Evolutionary conservation across 345 rosid genomes (phyloP).

Genomic region (Nasturtium officinale): DNA sequence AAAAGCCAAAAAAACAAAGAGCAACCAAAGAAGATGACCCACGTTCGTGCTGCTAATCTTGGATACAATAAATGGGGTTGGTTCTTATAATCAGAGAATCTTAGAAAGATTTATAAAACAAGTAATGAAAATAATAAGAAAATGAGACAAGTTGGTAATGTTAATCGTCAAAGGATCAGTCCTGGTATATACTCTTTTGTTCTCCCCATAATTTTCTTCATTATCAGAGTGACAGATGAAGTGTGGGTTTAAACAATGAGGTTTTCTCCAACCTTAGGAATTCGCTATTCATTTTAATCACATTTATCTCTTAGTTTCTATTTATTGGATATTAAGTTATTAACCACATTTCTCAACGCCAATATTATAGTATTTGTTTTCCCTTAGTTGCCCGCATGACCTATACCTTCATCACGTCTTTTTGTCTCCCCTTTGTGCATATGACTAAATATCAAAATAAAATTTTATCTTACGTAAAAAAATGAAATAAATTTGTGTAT

Average conservation of each 20-base stretch:
- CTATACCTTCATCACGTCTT: constrained; percentile 40
- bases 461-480: neutral
- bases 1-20: neutral
- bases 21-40: constrained; percentile 29
- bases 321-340: neutral
- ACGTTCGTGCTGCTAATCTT: constrained; percentile 40
- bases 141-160: constrained; percentile 38
- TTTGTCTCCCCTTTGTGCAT: constrained; percentile 17
- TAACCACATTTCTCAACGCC: constrained; percentile 33
- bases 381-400: constrained; percentile 43
- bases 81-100: constrained; percentile 40
- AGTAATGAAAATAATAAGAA: constrained; percentile 21
- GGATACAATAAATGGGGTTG: constrained; percentile 27
- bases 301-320: neutral
- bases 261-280: neutral
- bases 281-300: neutral
- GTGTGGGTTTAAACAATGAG: constrained; percentile 26
- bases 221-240: constrained; percentile 39
- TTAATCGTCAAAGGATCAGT: constrained; percentile 37
- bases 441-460: neutral
- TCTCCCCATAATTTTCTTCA: neutral
- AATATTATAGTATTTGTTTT: neutral
- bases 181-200: constrained; percentile 39
- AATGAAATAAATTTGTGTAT: neutral
- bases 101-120: neutral